Evolutionary conservation across 2,329 filamentous ascomycete genomes (phyloP), one percentile per base, ranked within the genome.

Genomic region (Diaporthe capsici): DNA sequence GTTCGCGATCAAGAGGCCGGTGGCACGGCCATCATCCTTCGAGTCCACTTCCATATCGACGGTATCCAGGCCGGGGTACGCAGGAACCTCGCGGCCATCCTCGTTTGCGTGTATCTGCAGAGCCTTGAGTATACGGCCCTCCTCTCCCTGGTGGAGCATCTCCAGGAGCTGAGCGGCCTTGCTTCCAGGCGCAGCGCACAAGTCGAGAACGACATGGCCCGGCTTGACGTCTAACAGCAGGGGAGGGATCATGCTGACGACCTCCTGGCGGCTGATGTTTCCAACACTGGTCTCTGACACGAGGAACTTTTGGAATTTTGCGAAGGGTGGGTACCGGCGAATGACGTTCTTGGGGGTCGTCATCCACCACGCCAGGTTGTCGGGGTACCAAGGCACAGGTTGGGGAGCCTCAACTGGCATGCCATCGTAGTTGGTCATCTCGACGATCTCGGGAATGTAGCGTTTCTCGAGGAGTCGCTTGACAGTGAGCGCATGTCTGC

Each of bases 221-320:
- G 97, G 96, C 80, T 92, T 92, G 70, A 98, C 89, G 81, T 98
- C 96, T 88, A 99, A 94, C 80, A 98, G 89, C 80, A 98, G 90
- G 37, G 97, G 97, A 37, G 97, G 97, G 78, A 99, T 98, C 97
- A 99, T 99, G 87, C 95, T 98, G 81, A 99, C 97, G 60, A 98
- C 94, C 86, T 99, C 97, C 85, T 99, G 97, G 81, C 97, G 92
- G 85, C 94, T 98, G 81, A 99, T 98, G 84, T 98, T 99, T 81
- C 97, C 97, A 31, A 98, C 95, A 74, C 94, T 95, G 5, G 97
- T 98, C 88, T 99, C 97, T 71, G 96, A 97, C 68, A 99, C 97
- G 70, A 99, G 90, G 87, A 98, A 99, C 84, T 97, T 98, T 84
- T 99, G 97, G 86, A 99, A 98, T 39, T 94, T 94, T 68, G 95